These are phyloP conservation scores for Mucor circinelloides DNA, from an alignment of 371 early-diverging fungal species.

Conservation along the genomic window DNA sequence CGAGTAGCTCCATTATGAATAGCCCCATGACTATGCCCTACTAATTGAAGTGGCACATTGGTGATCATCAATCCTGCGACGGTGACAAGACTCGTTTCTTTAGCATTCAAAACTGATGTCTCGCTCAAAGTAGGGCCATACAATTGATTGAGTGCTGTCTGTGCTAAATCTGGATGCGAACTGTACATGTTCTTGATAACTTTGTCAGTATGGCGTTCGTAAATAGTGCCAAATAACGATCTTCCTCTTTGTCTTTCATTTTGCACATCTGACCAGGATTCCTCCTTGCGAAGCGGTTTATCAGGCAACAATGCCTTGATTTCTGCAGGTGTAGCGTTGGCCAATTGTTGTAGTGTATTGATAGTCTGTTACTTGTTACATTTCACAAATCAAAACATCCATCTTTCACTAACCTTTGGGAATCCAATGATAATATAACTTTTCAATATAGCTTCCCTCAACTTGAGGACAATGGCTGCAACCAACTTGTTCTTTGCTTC, in stretches of 20 bases:
- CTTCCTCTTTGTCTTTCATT: constrained; percentile 62
- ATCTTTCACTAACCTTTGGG: constrained; percentile 28
- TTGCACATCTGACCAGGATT: constrained; percentile 81
- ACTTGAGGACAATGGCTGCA: constrained; percentile 23
- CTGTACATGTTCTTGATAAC: constrained; percentile 29
- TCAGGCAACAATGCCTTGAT: constrained; percentile 18
- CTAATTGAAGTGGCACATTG: constrained; percentile 35
- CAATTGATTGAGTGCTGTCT: constrained; percentile 39
- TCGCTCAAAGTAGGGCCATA: constrained; percentile 41
- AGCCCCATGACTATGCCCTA: constrained; percentile 43
- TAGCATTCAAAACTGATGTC: constrained; percentile 21
- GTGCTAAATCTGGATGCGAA: constrained; percentile 40
- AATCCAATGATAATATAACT: constrained; percentile 38
- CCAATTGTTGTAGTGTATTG: constrained; percentile 33
- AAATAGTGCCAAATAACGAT: constrained; percentile 33
- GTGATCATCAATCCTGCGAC: constrained; percentile 31
- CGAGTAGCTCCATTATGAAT: constrained; percentile 35
- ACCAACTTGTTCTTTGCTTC: constrained; percentile 14
- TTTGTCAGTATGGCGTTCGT: constrained; percentile 34
- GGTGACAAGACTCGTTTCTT: constrained; percentile 39
- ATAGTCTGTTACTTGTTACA: constrained; percentile 30
- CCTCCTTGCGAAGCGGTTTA: constrained; percentile 28
- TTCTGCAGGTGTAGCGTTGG: constrained; percentile 24
- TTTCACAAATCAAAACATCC: neutral
- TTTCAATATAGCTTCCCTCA: constrained; percentile 44